Base-by-base conservation (phyloP, 306 rosid genomes). In the Cucurbita pepo region DNA sequence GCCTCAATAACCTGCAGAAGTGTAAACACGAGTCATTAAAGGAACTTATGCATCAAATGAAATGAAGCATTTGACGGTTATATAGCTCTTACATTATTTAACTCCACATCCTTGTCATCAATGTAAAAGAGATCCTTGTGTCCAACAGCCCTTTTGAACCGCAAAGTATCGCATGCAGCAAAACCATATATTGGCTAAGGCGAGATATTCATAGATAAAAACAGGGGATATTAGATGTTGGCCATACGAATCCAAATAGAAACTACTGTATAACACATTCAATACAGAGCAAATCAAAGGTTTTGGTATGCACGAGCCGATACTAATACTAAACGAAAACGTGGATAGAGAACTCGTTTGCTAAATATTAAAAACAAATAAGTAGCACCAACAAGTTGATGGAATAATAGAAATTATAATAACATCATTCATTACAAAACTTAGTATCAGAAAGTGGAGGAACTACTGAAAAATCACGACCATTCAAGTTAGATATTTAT, bases 51-150 rank as follows among this genome's bases (percentile, higher is more conserved):
- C 55, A 74, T 50, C 69, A 14, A 37, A 13, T 16, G 75, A 53
- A 69, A 77, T 47, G 73, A 60, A 59, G 69, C 37, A 56, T 66
- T 77, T 66, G 44, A 77, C 62, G 57, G 73, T 70, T 73, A 79
- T 36, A 58, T 50, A 51, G 30, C 56, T 71, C 91, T 93, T 86
- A 93, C 96, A 74, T 93, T 90, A 88, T 88, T 93, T 67, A 90
- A 82, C 53, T 90, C 96, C 80, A 93, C 94, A 75, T 90, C 98
- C 81, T 86, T 88, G 87, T 93, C 96, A 75, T 90, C 96, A 37
- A 93, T 77, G 84, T 90, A 93, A 86, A 87, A 93, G 76, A 90
- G 84, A 79, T 85, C 98, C 84, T 86, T 90, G 77, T 93, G 94
- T 74, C 94, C 98, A 77, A 64, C 83, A 76, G 96, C 96, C 82